Evolutionary conservation across 495 filamentous ascomycete genomes (phyloP).

Genomic region (Beverwykella pulmonaria): DNA sequence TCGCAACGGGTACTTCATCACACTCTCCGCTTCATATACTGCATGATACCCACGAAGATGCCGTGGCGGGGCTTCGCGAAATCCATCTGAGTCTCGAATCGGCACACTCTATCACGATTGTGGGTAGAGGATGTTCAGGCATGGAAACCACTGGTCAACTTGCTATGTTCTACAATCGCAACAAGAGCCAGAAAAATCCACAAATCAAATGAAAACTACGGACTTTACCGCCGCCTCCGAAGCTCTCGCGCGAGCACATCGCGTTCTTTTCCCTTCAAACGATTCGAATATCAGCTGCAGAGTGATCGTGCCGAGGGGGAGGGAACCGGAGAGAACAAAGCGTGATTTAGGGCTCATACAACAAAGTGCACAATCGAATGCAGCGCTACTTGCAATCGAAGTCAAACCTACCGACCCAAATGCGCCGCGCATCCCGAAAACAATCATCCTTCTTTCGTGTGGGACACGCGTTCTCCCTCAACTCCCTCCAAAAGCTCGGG

Average conservation of each 20-base stretch:
- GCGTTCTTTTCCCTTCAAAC: background rate
- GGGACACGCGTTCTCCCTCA: conserved; percentile 28
- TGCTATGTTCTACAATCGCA: conserved; percentile 31
- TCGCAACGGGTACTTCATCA: conserved; percentile 38
- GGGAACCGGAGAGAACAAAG: background rate
- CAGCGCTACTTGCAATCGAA: background rate
- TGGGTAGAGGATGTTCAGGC: conserved; percentile 23
- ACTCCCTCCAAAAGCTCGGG: conserved; percentile 30
- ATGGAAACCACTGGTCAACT: conserved; percentile 42
- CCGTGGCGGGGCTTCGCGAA: conserved; percentile 33
- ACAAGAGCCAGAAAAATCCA: background rate
- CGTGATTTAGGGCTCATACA: background rate
- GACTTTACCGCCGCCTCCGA: background rate
- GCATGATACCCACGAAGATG: conserved; percentile 40
- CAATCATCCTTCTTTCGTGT: conserved; percentile 37
- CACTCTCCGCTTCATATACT: conserved; percentile 40
- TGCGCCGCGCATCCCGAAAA: background rate
- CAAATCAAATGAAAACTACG: background rate
- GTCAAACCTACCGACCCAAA: conserved; percentile 1
- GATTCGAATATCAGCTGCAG: background rate
- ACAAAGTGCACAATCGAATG: background rate
- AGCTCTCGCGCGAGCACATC: background rate
- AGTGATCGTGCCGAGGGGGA: background rate
- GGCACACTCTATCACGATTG: conserved; percentile 35
- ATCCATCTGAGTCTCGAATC: conserved; percentile 32